A percentile compares a stretch with the other conserved stretches of the same genome.
Evolutionary conservation across 768 basidiomycete genomes (phyloP).

Genomic region (Lentinula boryana): DNA sequence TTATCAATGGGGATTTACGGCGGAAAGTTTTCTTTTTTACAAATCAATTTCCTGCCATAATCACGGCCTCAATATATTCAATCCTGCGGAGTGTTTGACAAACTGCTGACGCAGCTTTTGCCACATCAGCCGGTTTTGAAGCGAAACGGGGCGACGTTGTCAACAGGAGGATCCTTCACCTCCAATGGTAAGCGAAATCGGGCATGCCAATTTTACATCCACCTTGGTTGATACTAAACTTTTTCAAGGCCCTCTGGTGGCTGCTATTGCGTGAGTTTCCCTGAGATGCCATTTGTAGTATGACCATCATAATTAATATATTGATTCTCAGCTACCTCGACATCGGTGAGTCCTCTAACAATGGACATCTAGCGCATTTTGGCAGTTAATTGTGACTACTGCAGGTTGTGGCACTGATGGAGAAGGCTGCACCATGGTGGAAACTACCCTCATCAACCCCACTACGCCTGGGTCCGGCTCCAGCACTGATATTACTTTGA

Average conservation of each 20-base stretch:
- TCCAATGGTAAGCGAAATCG: constrained; percentile 10
- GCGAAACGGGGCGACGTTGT: constrained; percentile 17
- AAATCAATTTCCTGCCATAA: too few species aligned
- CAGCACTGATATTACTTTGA: constrained; percentile 27
- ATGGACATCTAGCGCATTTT: not conserved
- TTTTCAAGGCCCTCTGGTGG: constrained; percentile 16
- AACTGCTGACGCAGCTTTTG: too few species aligned
- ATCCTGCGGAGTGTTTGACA: too few species aligned
- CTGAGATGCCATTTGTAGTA: not conserved
- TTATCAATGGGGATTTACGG: too few species aligned
- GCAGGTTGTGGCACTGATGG: constrained; percentile 30
- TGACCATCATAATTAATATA: not conserved
- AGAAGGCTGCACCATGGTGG: constrained; percentile 27
- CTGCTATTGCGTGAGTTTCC: constrained; percentile 24
- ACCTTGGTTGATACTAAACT: not conserved
- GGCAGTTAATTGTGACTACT: not conserved
- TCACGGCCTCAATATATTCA: too few species aligned
- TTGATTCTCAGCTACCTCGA: not conserved
- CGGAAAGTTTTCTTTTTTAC: too few species aligned
- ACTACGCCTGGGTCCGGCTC: constrained; percentile 25
- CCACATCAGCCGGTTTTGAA: constrained; percentile 5
- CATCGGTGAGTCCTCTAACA: too few species aligned
- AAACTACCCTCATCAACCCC: constrained; percentile 27
- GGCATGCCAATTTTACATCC: too few species aligned
- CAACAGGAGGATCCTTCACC: constrained; percentile 21